Percentiles rank a stretch among this genome's conserved stretches.
phyloP scores from a whole-genome alignment of 2,329 filamentous ascomycete species.

The Paracoccidioides lutzii region DNA sequence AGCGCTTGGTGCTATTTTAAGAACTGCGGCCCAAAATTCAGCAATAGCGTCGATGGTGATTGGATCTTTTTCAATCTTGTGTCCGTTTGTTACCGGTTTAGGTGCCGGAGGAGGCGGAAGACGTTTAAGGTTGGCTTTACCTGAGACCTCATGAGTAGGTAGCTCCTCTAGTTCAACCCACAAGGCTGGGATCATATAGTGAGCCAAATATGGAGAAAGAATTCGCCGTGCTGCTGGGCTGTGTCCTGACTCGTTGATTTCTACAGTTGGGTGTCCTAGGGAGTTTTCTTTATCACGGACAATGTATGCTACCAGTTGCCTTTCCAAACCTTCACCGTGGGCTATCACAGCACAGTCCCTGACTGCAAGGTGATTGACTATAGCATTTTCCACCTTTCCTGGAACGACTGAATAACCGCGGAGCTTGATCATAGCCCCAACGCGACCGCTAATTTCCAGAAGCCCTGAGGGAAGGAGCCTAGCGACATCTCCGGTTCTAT shows the following conservation, averaged over 20 bases:
- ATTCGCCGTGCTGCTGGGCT: slow-evolving; percentile 55
- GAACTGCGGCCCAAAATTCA: slow-evolving; percentile 57
- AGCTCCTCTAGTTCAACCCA: slow-evolving; percentile 62
- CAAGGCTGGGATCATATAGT: slow-evolving; percentile 70
- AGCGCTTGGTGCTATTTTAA: slow-evolving; percentile 49
- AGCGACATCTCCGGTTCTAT: slow-evolving; percentile 60
- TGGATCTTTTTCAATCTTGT: slow-evolving; percentile 45
- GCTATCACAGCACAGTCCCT: slow-evolving; percentile 58
- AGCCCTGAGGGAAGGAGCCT: slow-evolving; percentile 53
- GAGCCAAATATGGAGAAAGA: slow-evolving; percentile 54
- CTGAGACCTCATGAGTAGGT: slow-evolving; percentile 65
- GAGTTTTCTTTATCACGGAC: slow-evolving; percentile 50
- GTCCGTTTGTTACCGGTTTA: slow-evolving; percentile 28
- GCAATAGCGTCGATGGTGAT: slow-evolving; percentile 56
- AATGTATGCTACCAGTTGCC: slow-evolving; percentile 64
- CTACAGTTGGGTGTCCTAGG: slow-evolving; percentile 45
- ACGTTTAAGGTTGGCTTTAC: slow-evolving; percentile 61
- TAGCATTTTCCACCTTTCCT: slow-evolving; percentile 61
- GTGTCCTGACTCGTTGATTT: slow-evolving; percentile 58
- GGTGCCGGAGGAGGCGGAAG: slow-evolving; percentile 52
- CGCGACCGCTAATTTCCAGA: slow-evolving; percentile 62
- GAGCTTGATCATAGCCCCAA: slow-evolving; percentile 70
- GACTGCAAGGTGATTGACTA: slow-evolving; percentile 56
- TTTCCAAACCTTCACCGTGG: slow-evolving; percentile 62
- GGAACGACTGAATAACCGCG: slow-evolving; percentile 68